Evolutionary conservation across 2,329 filamentous ascomycete species (phyloP).

Genomic region (Pestalotiopsis sp.): DNA sequence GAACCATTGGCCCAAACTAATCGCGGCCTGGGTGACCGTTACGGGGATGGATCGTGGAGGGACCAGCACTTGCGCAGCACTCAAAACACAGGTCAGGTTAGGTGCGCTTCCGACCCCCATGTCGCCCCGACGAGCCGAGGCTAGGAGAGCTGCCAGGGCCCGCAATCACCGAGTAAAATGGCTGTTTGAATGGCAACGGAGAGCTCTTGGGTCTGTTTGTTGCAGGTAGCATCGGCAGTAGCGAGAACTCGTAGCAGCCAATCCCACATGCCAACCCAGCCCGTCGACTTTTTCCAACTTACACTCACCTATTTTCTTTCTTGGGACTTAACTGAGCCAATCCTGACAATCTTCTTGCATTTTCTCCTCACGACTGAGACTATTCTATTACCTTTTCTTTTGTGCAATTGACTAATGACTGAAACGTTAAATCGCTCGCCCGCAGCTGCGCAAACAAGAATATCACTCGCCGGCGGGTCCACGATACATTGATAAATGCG

Average conservation of each 20-base stretch:
- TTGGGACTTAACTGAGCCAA: background rate
- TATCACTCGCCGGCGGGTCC: background rate
- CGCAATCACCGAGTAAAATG: constrained; percentile 11
- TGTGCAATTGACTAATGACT: background rate
- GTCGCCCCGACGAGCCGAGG: constrained; percentile 8
- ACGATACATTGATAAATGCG: background rate
- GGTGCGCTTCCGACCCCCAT: background rate
- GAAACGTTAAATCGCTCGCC: background rate
- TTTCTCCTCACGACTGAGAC: background rate
- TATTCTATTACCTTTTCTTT: constrained; percentile 1
- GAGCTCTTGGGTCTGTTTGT: background rate
- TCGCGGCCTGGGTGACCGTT: constrained; percentile 10
- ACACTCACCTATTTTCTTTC: background rate
- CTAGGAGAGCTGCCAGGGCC: constrained; percentile 3
- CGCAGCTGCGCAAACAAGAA: background rate
- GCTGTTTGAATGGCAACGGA: background rate
- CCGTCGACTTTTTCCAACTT: background rate
- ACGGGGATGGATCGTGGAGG: constrained; percentile 1
- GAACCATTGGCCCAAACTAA: background rate
- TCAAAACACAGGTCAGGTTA: background rate
- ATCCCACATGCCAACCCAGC: constrained; percentile 9
- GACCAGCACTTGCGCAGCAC: background rate
- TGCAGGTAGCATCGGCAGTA: background rate
- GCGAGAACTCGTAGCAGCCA: background rate
- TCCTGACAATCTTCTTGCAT: background rate